Percentiles rank a stretch among this genome's conserved stretches.
phyloP scores from a whole-genome alignment of 2,329 filamentous ascomycete genomes.

The Tolypocladium endophyticum region DNA sequence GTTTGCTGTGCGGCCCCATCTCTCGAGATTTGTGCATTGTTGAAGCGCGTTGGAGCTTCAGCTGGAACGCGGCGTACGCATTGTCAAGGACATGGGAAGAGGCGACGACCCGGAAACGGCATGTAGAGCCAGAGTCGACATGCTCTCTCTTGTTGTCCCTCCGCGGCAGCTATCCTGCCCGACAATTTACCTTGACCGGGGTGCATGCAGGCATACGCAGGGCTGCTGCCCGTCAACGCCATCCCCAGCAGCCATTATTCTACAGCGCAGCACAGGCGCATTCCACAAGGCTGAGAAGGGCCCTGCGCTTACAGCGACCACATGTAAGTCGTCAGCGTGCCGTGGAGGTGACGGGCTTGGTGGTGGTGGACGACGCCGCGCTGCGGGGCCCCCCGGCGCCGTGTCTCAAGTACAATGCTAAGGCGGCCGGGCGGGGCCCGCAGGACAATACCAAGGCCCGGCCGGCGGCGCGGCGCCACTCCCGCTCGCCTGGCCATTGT shows the following conservation, averaged over 20 bases:
- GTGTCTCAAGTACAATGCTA: constrained; percentile 22
- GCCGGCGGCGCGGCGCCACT: constrained; percentile 2
- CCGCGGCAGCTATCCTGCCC: background rate
- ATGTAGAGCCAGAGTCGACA: background rate
- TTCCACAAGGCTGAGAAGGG: background rate
- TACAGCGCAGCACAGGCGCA: background rate
- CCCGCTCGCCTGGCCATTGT: background rate
- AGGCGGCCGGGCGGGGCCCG: constrained; percentile 16
- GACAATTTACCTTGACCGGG: background rate
- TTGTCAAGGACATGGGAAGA: background rate
- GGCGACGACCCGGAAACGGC: background rate
- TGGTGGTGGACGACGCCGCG: background rate
- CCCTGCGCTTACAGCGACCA: no score
- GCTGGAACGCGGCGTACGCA: background rate
- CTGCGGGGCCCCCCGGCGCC: background rate
- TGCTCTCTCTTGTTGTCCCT: background rate
- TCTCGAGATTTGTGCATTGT: background rate
- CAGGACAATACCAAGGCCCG: constrained; percentile 20
- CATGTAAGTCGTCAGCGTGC: no score
- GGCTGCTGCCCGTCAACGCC: background rate
- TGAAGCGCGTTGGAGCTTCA: background rate
- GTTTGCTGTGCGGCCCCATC: background rate
- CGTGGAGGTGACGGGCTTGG: no score
- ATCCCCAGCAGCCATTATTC: background rate
- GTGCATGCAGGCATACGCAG: background rate